Base-by-base conservation (phyloP, 2,329 filamentous ascomycete genomes). In the Trichoderma endophyticum region DNA sequence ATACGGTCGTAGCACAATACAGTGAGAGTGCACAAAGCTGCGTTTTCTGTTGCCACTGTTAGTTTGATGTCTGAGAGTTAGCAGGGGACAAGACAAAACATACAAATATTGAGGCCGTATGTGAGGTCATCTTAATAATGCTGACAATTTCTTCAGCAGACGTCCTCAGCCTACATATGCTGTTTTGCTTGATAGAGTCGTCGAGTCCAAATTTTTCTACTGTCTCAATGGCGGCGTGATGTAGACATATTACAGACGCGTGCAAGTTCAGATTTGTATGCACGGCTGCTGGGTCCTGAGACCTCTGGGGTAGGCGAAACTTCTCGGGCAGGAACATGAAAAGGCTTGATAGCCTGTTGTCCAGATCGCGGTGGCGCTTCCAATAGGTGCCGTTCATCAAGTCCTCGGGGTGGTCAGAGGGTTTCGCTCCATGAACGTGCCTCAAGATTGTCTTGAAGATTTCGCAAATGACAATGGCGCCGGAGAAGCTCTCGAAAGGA, bases 211-310 rank as follows among this genome's bases (percentile, higher is more conserved):
- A 86, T 77, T 90, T 91, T 70, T 94, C 91, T 0, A 92, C 92
- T 78, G 93, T 95, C 81, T 95, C 93, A 9, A 96, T 90, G 1
- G 95, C 94, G 1, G 93, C 93, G 80, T 97, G 93, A 78, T 98
- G 95, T 6, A 98, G 85, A 79, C 93, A 97, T 68, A 98, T 97
- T 9, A 92, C 89, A 1, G 93, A 92, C 0, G 94, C 94, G 77
- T 98, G 95, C 3, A 98, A 88, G 77, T 93, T 94, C 85, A 98
- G 91, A 75, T 97, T 97, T 65, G 91, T 86, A 78, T 97, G 95
- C 0, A 97, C 87, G 7, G 93, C 89, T 60, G 93, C 90, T 1
- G 91, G 86, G 75, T 97, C 89, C 51, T 87, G 85, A 66, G 93
- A 82, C 14, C 91, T 90, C 30, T 85, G 82, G 0, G 94, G 93